Evolutionary conservation across 305 asterid genomes (phyloP).

Genomic region (Fraxinus baroniana): DNA sequence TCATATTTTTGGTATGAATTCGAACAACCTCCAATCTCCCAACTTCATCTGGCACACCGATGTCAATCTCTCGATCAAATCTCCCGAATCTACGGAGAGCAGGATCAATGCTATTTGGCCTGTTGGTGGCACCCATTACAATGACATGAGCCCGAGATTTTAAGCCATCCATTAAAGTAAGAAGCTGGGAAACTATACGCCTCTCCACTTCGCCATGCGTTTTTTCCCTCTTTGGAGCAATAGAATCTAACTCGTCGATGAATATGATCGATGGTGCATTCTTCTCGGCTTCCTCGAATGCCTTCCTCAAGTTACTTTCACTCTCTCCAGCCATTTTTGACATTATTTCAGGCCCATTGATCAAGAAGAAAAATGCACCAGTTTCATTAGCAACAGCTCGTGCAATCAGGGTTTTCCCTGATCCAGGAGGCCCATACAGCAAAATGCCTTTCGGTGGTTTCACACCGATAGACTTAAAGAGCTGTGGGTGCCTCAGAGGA

Average conservation of each 20-base stretch:
- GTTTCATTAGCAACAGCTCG: constrained; percentile 52
- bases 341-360: constrained; percentile 59
- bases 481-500: constrained; percentile 54
- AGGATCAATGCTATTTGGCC: constrained; percentile 51
- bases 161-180: constrained; percentile 54
- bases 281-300: constrained; percentile 61
- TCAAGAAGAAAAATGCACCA: constrained; percentile 49
- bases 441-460: constrained; percentile 58
- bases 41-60: constrained; percentile 53
- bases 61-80: constrained; percentile 51
- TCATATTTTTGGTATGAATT: constrained; percentile 49
- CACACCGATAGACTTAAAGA: constrained; percentile 55
- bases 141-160: constrained; percentile 51
- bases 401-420: constrained; percentile 53
- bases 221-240: constrained; percentile 53
- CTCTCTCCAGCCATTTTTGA: constrained; percentile 60
- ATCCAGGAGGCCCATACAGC: constrained; percentile 54
- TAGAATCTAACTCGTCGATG: constrained; percentile 52
- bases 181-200: constrained; percentile 51
- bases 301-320: constrained; percentile 54
- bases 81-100: constrained; percentile 56
- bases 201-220: constrained; percentile 54
- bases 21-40: constrained; percentile 52
- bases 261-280: constrained; percentile 54
- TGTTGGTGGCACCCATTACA: constrained; percentile 54